Conservation (phyloP, 495 filamentous ascomycete genomes). For the Annulohypoxylon nitens region DNA sequence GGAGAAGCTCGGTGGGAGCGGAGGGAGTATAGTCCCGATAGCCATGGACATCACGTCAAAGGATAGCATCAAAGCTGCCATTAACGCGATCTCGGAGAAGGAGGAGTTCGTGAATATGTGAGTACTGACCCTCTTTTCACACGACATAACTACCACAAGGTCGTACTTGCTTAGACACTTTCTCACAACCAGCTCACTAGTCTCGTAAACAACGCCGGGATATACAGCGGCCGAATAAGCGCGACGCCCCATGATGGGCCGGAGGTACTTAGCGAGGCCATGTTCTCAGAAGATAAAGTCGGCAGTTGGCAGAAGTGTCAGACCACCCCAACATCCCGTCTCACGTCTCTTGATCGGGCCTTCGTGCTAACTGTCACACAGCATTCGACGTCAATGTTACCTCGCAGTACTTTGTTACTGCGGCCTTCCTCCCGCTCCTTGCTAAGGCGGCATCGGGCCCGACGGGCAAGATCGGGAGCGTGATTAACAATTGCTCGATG, state of each 20-base stretch:
- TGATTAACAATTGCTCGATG: slow-evolving; percentile 70
- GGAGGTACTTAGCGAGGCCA: slow-evolving; percentile 42
- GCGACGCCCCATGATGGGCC: slow-evolving; percentile 38
- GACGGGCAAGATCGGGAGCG: slow-evolving; percentile 65
- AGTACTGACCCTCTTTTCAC: slow-evolving; percentile 52
- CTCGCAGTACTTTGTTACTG: slow-evolving; percentile 68
- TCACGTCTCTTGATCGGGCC: slow-evolving; percentile 11
- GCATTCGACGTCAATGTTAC: slow-evolving; percentile 83
- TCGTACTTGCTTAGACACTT: too few relatives aligned
- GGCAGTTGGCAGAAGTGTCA: slow-evolving; percentile 68
- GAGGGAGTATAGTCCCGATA: slow-evolving; percentile 67
- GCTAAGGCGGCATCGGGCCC: slow-evolving; percentile 60
- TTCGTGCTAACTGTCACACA: slow-evolving; percentile 58
- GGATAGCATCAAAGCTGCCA: slow-evolving; percentile 74
- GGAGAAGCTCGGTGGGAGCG: slow-evolving; percentile 47
- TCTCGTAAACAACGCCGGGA: slow-evolving; percentile 84
- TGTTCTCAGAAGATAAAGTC: slow-evolving; percentile 61
- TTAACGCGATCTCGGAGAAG: slow-evolving; percentile 70
- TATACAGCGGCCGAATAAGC: slow-evolving; percentile 61
- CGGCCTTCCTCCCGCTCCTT: slow-evolving; percentile 60
- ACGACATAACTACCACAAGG: slow-evolving; percentile 25
- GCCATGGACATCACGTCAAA: slow-evolving; percentile 81
- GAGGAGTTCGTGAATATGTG: slow-evolving; percentile 76
- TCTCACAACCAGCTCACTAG: slow-evolving; percentile 59
- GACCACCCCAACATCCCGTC: neutral